phyloP scores from a whole-genome alignment of 2,329 filamentous ascomycete genomes.

The Penicillium sp. region DNA sequence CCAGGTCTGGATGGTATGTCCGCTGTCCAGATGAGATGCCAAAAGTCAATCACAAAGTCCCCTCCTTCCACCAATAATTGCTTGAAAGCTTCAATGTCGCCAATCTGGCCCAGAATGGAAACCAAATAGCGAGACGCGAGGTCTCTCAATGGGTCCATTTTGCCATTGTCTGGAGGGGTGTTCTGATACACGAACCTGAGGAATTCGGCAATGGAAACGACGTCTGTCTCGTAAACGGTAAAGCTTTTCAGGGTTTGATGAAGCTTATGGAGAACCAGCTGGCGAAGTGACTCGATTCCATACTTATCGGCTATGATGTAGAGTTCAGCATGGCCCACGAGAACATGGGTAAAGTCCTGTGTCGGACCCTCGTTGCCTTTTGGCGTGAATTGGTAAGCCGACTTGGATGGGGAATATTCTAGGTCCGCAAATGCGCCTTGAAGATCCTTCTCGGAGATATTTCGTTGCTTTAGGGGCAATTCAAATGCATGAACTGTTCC shows the following conservation, averaged over 20 bases:
- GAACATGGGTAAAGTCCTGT: conserved; percentile 30
- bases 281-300: conserved; percentile 29
- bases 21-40: not conserved
- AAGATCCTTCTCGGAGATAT: not conserved
- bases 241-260: conserved; percentile 28
- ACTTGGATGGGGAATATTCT: not conserved
- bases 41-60: conserved; percentile 19
- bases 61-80: conserved; percentile 19
- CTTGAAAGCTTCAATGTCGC: conserved; percentile 13
- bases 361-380: conserved; percentile 2
- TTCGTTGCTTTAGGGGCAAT: not conserved
- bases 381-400: not conserved
- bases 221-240: conserved; percentile 24
- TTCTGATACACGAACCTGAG: conserved; percentile 35
- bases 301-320: conserved; percentile 42
- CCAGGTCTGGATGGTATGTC: not conserved
- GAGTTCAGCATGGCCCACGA: conserved; percentile 38
- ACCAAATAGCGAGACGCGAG: conserved; percentile 22
- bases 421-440: not conserved
- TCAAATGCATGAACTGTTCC: not conserved
- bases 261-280: conserved; percentile 31
- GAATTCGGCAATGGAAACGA: conserved; percentile 28
- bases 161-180: conserved; percentile 20
- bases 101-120: conserved; percentile 19
- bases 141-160: conserved; percentile 17